These are phyloP conservation scores for Candida namnaoensis DNA, from an alignment of 805 yeast species.

Conservation along the genomic window DNA sequence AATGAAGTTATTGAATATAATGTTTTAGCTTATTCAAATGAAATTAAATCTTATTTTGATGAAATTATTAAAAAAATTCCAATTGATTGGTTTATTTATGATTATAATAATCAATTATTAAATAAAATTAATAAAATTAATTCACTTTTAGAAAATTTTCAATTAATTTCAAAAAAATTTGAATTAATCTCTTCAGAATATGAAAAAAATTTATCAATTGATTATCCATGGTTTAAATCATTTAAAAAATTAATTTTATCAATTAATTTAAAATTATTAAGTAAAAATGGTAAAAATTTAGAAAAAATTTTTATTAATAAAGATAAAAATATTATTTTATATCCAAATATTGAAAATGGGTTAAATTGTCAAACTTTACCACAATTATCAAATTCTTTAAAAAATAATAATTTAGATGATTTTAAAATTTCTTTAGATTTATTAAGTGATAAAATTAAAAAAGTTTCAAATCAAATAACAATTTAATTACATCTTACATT, in stretches of 20 bases:
- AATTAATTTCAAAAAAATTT: conserved; percentile 18
- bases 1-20: conserved; percentile 44
- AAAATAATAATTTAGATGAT: conserved; percentile 31
- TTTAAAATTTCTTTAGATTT: too few relatives aligned
- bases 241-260: conserved; percentile 51
- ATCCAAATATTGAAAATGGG: conserved; percentile 48
- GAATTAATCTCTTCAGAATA: conserved; percentile 40
- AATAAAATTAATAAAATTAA: background rate
- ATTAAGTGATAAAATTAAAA: too few relatives aligned
- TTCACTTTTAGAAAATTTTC: conserved; percentile 2
- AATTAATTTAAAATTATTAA: conserved; percentile 45
- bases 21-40: conserved; percentile 36
- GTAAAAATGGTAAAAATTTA: conserved; percentile 41
- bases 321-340: conserved; percentile 50
- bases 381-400: conserved; percentile 47
- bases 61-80: conserved; percentile 17
- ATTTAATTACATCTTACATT: too few relatives aligned
- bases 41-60: conserved; percentile 29
- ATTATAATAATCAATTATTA: conserved; percentile 1
- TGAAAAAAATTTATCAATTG: conserved; percentile 44
- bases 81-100: conserved; percentile 17
- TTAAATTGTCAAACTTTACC: conserved; percentile 46
- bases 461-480: too few relatives aligned
- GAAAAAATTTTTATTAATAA: conserved; percentile 45
- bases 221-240: conserved; percentile 72